Conservation (phyloP, 208 protist species). For the Trichomonas gallinae region DNA sequence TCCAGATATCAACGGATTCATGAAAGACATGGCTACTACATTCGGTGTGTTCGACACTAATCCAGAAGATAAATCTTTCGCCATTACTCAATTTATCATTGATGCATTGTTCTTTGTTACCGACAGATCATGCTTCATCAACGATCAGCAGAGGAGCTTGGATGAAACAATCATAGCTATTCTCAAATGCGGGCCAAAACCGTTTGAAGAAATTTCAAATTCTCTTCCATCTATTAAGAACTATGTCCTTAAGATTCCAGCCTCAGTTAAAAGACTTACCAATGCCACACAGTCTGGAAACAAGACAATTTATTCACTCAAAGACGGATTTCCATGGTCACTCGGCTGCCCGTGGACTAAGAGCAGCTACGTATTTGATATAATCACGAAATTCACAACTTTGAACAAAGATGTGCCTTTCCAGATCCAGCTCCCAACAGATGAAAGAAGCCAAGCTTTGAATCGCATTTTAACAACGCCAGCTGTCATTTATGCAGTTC, state of each 20-base stretch:
- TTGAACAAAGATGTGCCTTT: neutral
- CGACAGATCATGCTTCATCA: neutral
- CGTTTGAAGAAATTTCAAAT: neutral
- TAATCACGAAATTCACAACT: neutral
- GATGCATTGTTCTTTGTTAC: neutral
- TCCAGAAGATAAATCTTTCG: neutral
- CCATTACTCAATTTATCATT: neutral
- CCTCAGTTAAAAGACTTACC: neutral
- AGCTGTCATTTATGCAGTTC: neutral
- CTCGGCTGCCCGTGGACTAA: neutral
- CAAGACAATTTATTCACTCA: neutral
- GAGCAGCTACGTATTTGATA: neutral
- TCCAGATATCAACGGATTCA: neutral
- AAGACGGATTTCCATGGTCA: neutral
- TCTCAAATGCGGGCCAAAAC: neutral
- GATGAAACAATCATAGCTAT: neutral
- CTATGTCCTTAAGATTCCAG: neutral
- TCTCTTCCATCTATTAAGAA: neutral
- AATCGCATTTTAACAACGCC: neutral
- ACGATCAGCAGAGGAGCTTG: neutral
- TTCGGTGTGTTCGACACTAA: neutral
- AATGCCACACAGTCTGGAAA: neutral
- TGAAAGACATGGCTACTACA: neutral
- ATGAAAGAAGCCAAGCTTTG: neutral
- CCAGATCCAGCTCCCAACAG: neutral